Base-by-base conservation (phyloP, 208 protist genomes). In the Leishmania major region DNA sequence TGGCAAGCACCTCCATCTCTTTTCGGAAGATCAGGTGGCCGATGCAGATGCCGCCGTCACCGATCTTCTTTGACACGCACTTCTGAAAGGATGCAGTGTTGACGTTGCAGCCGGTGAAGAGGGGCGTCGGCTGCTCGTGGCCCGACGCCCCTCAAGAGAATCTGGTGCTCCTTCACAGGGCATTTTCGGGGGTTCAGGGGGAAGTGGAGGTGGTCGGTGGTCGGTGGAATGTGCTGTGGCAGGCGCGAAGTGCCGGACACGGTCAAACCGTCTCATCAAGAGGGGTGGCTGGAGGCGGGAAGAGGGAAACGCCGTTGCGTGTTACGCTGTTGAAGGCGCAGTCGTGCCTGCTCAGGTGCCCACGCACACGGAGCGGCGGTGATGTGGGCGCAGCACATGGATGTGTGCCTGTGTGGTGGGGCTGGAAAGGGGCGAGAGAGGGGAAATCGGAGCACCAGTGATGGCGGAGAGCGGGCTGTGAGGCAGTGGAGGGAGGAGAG, bases 11-110 rank as follows among this genome's bases (percentile, higher is more conserved):
- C 62, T 85, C 83, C 35, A 79, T 70, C 51, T 79, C 87, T 28
- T 17, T 55, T 22, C 76, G 49, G 78, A 85, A 90, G 75, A 77
- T 79, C 4, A 90, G 76, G 71, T 90, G 87, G 15, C 83, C 83
- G 55, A 84, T 84, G 78, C 74, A 84, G 59, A 85, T 70, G 72
- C 83, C 77, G 64, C 83, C 87, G 64, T 87, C 83, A 17, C 83
- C 83, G 11, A 69, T 57, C 57, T 49, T 78, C 77, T 81, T 82
- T 37, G 87, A 83, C 74, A 84, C 49, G 37, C 79, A 81, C 62
- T 75, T 85, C 71, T 85, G 82, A 47, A 87, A 87, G 28, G 70
- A 51, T 57, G 71, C 80, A 31, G 78, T 73, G 70, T 64, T 70
- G 51, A 80, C 82, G 77, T 87, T 81, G 25, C 85, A 66, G 31